Conservation (phyloP, 2,329 filamentous ascomycete species). For the Pseudogymnoascus pannorum region DNA sequence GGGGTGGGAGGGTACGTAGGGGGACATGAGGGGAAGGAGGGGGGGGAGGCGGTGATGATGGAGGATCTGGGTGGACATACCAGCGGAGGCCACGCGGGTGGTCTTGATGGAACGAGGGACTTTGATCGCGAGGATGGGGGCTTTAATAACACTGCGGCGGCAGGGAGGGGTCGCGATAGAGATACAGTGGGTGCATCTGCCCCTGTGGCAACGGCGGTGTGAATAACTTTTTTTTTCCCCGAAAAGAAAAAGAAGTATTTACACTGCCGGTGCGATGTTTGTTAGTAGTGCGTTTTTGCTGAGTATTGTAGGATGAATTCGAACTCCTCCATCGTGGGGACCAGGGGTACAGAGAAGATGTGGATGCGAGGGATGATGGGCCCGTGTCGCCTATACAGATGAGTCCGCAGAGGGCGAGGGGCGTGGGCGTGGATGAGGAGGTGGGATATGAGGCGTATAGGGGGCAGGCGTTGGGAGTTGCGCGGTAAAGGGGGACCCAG, state of each 20-base stretch:
- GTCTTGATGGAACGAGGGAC: neutral
- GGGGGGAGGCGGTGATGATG: neutral
- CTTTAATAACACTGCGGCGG: neutral
- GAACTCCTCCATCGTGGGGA: neutral
- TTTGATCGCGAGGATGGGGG: neutral
- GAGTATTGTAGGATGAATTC: slow-evolving; percentile 4
- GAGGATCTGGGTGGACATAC: neutral
- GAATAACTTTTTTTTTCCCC: too few species aligned
- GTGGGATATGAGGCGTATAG: neutral
- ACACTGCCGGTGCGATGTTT: neutral
- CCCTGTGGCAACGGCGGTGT: neutral
- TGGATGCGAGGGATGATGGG: neutral
- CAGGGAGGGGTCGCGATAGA: neutral
- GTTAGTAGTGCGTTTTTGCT: too few species aligned
- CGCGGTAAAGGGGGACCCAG: too few species aligned
- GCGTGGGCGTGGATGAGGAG: too few species aligned
- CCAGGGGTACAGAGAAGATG: neutral
- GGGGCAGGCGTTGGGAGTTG: neutral
- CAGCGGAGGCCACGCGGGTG: neutral
- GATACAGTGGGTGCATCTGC: slow-evolving; percentile 3
- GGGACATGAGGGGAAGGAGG: slow-evolving; percentile 15
- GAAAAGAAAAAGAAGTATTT: too few species aligned
- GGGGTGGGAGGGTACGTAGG: slow-evolving; percentile 36
- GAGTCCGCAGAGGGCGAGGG: neutral
- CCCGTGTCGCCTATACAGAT: neutral